phyloP scores from a whole-genome alignment of 1,284 basidiomycete species.

The Tylopilus sp. region DNA sequence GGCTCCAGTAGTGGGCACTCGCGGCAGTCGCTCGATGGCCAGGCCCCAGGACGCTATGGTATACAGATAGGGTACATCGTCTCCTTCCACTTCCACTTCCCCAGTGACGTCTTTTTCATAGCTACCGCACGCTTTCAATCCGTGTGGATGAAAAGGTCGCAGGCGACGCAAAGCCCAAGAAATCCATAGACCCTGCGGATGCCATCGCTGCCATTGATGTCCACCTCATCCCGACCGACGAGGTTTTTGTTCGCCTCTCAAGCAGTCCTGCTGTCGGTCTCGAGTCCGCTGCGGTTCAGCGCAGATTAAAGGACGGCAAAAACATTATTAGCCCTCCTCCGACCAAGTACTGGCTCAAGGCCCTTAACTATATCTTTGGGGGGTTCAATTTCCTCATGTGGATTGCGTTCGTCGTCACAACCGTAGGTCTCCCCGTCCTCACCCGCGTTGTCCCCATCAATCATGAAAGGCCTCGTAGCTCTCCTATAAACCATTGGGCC shows the following conservation, averaged over 20 bases:
- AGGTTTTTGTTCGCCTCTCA: slow-evolving; percentile 44
- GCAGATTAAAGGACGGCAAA: slow-evolving; percentile 42
- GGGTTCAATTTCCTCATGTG: slow-evolving; percentile 54
- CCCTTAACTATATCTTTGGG: slow-evolving; percentile 50
- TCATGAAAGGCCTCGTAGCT: slow-evolving; percentile 31
- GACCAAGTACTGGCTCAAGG: slow-evolving; percentile 43
- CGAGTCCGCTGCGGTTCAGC: slow-evolving; percentile 40
- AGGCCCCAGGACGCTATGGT: slow-evolving; percentile 24
- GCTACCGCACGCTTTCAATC: slow-evolving; percentile 44
- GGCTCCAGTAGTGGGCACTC: slow-evolving; percentile 6
- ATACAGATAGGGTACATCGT: slow-evolving; percentile 30
- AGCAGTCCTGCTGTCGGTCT: slow-evolving; percentile 44
- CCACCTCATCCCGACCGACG: slow-evolving; percentile 41
- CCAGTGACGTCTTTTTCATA: slow-evolving; percentile 9
- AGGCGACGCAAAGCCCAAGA: slow-evolving; percentile 10
- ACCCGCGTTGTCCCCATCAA: slow-evolving; percentile 1
- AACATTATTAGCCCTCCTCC: slow-evolving; percentile 49
- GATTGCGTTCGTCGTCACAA: slow-evolving; percentile 46
- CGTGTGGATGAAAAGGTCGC: slow-evolving; percentile 36
- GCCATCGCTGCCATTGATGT: slow-evolving; percentile 46
- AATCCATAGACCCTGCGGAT: slow-evolving; percentile 34
- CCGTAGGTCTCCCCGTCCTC: slow-evolving; percentile 30
- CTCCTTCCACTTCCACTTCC: fast-evolving
- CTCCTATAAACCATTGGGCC: slow-evolving; percentile 46
- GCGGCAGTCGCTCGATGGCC: slow-evolving; percentile 14